phyloP scores from a whole-genome alignment of 306 rosid species.

The Quercus agrifolia region DNA sequence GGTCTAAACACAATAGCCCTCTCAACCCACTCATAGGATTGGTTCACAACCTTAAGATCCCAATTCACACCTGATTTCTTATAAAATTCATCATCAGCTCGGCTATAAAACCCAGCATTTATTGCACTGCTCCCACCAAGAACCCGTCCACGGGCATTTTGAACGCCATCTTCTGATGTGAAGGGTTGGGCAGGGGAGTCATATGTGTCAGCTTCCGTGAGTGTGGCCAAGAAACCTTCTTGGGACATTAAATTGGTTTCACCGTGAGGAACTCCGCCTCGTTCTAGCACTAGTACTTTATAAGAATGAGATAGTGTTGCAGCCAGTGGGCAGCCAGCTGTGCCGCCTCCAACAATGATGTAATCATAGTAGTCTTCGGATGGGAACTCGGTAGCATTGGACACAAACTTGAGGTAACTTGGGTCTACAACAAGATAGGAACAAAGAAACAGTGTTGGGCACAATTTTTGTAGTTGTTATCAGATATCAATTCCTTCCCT shows the following conservation, averaged over 20 bases:
- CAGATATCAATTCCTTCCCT: not conserved
- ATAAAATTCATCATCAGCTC: conserved; percentile 68
- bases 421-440: conserved; percentile 22
- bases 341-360: conserved; percentile 89
- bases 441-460: not conserved
- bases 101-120: conserved; percentile 91
- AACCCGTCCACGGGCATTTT: conserved; percentile 84
- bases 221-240: conserved; percentile 79
- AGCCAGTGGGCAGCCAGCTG: conserved; percentile 90
- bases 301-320: conserved; percentile 59
- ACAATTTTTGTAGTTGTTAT: not conserved
- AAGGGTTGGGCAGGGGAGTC: conserved; percentile 70
- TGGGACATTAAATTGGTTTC: conserved; percentile 53
- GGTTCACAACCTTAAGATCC: conserved; percentile 54
- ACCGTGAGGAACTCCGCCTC: conserved; percentile 55
- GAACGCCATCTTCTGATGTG: conserved; percentile 80
- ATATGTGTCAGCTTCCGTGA: conserved; percentile 29
- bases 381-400: conserved; percentile 68
- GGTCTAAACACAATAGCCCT: conserved; percentile 65
- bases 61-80: conserved; percentile 35
- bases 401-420: conserved; percentile 45
- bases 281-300: conserved; percentile 66
- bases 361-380: conserved; percentile 75
- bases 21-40: conserved; percentile 85
- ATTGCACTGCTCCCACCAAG: conserved; percentile 96